Evolutionary conservation across 441 rosid genomes (phyloP).

Genomic region (Pelargonium exstipulatum): DNA sequence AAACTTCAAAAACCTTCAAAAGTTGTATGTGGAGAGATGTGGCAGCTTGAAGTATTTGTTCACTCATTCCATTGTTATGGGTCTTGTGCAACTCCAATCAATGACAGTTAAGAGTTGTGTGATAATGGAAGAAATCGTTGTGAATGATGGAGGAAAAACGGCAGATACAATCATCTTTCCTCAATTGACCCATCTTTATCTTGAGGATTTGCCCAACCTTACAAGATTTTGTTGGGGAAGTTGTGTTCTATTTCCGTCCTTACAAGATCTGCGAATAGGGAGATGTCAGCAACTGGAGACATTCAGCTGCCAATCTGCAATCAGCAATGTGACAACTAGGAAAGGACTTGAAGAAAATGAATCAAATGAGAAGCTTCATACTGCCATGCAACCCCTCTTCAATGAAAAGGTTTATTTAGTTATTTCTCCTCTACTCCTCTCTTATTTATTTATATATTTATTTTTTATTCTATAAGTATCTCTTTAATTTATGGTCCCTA

Average conservation of each 20-base stretch:
- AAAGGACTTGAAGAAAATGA: neutral
- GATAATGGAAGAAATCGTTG: constrained; percentile 9
- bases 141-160: neutral
- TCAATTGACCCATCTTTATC: neutral
- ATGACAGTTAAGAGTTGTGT: neutral
- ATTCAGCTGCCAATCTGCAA: no score
- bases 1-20: constrained; percentile 17
- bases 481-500: no score
- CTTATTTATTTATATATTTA: no score
- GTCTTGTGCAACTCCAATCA: no score
- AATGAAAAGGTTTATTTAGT: neutral
- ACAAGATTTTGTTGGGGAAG: neutral
- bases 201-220: neutral
- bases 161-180: neutral
- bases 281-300: no score
- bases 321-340: no score
- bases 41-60: constrained; percentile 12
- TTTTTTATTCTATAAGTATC: no score
- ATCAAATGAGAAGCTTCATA: neutral
- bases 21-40: constrained; percentile 10
- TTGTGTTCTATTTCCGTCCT: no score
- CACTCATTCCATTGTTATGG: neutral
- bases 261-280: no score
- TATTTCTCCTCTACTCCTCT: no score
- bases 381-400: neutral